Evolutionary conservation across 306 rosid species (phyloP), one percentile per base, ranked within the genome.

Genomic region (Malus sylvestris): DNA sequence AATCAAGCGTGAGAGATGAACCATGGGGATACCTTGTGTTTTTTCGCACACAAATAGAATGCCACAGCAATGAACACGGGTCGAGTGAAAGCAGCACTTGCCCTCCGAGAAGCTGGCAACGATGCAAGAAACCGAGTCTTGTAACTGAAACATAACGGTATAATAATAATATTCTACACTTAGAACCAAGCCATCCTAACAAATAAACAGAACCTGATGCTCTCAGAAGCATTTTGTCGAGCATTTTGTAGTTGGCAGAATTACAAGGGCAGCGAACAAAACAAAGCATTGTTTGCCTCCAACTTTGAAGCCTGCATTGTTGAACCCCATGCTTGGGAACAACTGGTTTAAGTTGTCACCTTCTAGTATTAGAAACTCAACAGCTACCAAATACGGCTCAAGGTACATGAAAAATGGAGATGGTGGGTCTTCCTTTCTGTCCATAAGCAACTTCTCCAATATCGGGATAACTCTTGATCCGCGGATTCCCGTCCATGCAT

Each of bases 21-120:
- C 15, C 33, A 42, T 22, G 19, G 16, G 22, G 16, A 12, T 81
- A 92, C 99, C 99, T 90, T 95, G 1, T 95, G 96, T 72, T 91
- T 95, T 72, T 89, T 92, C 16, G 96, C 96, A 81, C 92, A 88
- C 81, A 95, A 84, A 86, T 95, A 95, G 86, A 95, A 92, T 15
- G 97, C 90, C 10, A 83, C 97, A 1, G 97, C 90, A 22, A 88
- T 91, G 70, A 95, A 92, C 44, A 95, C 88, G 0, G 99, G 92
- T 13, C 97, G 88, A 67, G 96, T 87, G 79, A 95, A 92, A 75
- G 91, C 99, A 15, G 99, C 97, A 64, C 78, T 91, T 6, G 91
- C 88, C 2, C 90, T 88, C 19, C 97, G 89, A 68, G 97, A 88
- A 30, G 87, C 79, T 11, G 97, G 90, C 83, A 95, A 45, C 0